Evolutionary conservation across 805 yeast species (phyloP), one percentile per base, ranked within the genome.

Genomic region (Spencermartinsiella europaea): DNA sequence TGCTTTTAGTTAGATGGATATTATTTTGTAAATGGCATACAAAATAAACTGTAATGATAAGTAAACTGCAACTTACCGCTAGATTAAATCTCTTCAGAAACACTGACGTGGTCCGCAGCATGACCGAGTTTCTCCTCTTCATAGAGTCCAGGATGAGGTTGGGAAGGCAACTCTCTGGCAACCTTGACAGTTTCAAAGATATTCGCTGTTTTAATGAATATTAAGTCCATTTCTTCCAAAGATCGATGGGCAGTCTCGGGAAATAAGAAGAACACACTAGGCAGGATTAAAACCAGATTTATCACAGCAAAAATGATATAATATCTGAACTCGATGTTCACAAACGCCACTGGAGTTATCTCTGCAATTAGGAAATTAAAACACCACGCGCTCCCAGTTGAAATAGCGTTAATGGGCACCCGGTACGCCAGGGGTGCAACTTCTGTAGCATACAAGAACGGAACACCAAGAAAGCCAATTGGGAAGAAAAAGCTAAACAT

Each of bases 161-260:
- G 37, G 17, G 38, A 38, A 16, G 52, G 52, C 21, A 49, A 19
- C 27, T 42, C 38, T 25, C 22, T 19, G 3, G 45, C 49, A 21
- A 46, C 37, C 2, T 39, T 19, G 8, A 47, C 53, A 35, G 37
- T 25, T 5, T 50, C 40, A 44, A 50, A 47, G 22, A 43, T 39
- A 25, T 28, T 34, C 25, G 36, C 21, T 2, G 52, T 20, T 28
- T 49, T 43, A 15, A 35, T 21, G 45, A 62, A 62, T 47, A 83
- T 80, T 59, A 79, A 78, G 60, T 83, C 89, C 63, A 83, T 77
- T 60, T 81, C 86, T 64, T 83, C 89, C 64, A 83, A 73, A 28
- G 83, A 72, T 61, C 86, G 76, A 43, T 85, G 85, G 28, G 81
- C 77, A 34, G 88, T 82, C 68, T 83, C 90, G 34, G 90, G 90